Evolutionary conservation across 2,329 filamentous ascomycete species (phyloP).

Genomic region (Ascochyta rabiei): DNA sequence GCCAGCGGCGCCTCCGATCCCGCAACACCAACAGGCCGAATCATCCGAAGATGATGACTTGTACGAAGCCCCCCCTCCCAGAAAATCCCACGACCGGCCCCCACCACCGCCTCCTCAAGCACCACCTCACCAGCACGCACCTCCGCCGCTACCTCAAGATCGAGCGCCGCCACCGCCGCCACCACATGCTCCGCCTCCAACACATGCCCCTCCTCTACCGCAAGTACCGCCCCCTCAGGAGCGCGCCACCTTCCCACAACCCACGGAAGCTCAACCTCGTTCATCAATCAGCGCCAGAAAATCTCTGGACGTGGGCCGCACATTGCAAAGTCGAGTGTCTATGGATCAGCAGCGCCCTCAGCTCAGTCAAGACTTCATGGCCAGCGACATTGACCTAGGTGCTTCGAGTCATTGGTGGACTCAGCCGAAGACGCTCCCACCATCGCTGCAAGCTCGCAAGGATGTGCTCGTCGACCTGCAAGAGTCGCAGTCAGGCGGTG

Average conservation of each 20-base stretch:
- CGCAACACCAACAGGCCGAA: conserved; percentile 34
- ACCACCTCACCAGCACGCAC: conserved; percentile 41
- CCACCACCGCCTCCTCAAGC: conserved; percentile 47
- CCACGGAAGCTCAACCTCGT: conserved; percentile 54
- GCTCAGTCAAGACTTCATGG: conserved; percentile 76
- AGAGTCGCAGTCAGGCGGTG: conserved; percentile 75
- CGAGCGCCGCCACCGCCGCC: conserved; percentile 44
- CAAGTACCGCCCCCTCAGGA: conserved; percentile 46
- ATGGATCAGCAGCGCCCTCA: conserved; percentile 77
- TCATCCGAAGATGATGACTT: conserved; percentile 47
- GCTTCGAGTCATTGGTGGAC: conserved; percentile 84
- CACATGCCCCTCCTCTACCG: conserved; percentile 45
- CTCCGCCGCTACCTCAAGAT: conserved; percentile 48
- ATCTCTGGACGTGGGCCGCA: conserved; percentile 69
- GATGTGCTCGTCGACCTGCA: conserved; percentile 85
- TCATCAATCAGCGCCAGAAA: conserved; percentile 55
- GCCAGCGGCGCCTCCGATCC: conserved; percentile 40
- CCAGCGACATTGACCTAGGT: conserved; percentile 82
- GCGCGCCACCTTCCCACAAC: conserved; percentile 32
- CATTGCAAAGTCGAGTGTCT: conserved; percentile 63
- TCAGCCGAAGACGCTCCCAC: conserved; percentile 77
- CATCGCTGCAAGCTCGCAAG: conserved; percentile 78
- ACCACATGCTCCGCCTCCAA: conserved; percentile 45
- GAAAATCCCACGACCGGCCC: conserved; percentile 44
- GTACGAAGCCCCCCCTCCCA: conserved; percentile 43